These are phyloP conservation scores for Quercus variabilis DNA, from an alignment of 306 rosid species.

Conservation along the genomic window DNA sequence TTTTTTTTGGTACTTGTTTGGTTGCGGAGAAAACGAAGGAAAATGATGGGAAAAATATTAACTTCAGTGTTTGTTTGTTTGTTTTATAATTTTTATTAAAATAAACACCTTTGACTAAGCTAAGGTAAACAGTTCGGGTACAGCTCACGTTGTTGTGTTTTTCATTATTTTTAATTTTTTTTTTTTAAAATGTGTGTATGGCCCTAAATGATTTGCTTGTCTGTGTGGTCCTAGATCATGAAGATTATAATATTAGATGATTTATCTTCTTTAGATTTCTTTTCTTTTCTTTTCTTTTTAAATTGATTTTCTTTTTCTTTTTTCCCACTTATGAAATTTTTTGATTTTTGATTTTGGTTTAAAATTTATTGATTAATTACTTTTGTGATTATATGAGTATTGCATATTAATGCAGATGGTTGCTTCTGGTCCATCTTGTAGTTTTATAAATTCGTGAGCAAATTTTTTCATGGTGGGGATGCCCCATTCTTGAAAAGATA, in stretches of 20 bases:
- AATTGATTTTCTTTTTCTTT: neutral
- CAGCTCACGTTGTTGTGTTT: neutral
- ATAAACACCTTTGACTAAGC: neutral
- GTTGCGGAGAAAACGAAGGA: constrained; percentile 24
- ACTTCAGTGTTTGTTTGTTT: neutral
- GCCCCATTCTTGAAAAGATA: too few species aligned
- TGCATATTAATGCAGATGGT: neutral
- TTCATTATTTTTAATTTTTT: neutral
- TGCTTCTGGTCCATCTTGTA: too few species aligned
- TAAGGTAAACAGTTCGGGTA: neutral
- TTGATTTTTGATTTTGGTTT: neutral
- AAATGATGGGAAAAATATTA: neutral
- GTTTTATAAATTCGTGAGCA: too few species aligned
- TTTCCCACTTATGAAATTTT: too few species aligned
- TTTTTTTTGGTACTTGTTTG: constrained; percentile 23
- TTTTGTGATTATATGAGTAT: neutral
- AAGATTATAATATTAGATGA: neutral
- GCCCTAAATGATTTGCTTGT: neutral
- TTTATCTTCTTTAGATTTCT: neutral
- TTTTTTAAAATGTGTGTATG: neutral
- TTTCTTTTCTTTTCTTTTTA: neutral
- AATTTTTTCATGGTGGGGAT: too few species aligned
- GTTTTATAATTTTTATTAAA: neutral
- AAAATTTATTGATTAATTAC: neutral
- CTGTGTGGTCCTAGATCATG: neutral